Percentiles rank a stretch among this genome's conserved stretches.
Evolutionary conservation across 2,329 filamentous ascomycete genomes (phyloP).

Genomic region (Aspergillus novofumigatus): DNA sequence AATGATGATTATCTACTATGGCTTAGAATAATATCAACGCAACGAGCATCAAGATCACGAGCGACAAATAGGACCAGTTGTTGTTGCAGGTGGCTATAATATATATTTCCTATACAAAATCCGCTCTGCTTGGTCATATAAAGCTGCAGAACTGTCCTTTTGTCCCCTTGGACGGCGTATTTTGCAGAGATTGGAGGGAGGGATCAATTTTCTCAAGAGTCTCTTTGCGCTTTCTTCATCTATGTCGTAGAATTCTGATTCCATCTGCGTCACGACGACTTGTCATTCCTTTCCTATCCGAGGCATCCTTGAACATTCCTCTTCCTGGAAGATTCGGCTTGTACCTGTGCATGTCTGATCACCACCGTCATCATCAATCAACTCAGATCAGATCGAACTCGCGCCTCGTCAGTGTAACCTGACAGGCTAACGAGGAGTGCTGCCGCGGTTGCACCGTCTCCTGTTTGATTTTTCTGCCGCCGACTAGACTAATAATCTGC

Average conservation of each 20-base stretch:
- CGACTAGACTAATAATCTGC: conserved; percentile 12
- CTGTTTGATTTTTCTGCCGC: conserved; percentile 13
- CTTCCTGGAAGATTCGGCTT: background rate
- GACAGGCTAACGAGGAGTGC: conserved; percentile 20
- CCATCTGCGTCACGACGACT: background rate
- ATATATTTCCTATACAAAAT: background rate
- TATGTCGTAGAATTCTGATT: background rate
- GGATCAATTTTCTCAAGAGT: background rate
- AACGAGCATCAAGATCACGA: background rate
- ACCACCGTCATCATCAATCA: conserved; percentile 5
- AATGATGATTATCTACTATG: background rate
- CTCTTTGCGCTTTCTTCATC: background rate
- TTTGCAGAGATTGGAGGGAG: background rate
- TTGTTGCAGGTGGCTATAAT: background rate
- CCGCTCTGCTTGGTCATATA: background rate
- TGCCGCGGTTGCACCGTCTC: conserved; percentile 12
- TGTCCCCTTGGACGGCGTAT: background rate
- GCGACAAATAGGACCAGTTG: background rate
- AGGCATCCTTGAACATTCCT: background rate
- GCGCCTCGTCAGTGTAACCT: conserved; percentile 17
- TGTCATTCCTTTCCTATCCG: background rate
- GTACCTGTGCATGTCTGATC: background rate
- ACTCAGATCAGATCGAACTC: conserved; percentile 6
- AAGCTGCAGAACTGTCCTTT: background rate
- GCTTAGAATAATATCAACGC: background rate